Evolutionary conservation across 345 rosid genomes (phyloP), one percentile per base, ranked within the genome.

Genomic region (Arabis alpina): DNA sequence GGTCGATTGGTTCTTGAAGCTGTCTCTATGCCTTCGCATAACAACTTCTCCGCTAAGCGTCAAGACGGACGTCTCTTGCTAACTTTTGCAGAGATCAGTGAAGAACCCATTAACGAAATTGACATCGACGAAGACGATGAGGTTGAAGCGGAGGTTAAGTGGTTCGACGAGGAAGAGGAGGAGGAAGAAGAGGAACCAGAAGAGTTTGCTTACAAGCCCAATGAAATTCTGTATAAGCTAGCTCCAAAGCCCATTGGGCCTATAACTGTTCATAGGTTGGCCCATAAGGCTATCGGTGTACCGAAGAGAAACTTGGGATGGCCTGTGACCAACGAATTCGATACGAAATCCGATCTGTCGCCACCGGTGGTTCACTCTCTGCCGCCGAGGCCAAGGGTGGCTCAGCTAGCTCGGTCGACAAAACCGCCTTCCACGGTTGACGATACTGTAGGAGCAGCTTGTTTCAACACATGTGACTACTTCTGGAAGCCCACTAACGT

Each of bases 1-100:
- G 99, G 99, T 0, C 80, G 97, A 9, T 63, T 95, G 83, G 94
- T 95, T 71, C 87, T 95, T 45, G 92, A 95, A 75, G 98, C 96
- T 23, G 88, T 92, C 67, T 87, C 93, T 25, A 78, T 87, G 78
- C 80, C 93, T n/a, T 68, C 88, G 2, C 83, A 83, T 64, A 85
- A 77, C 77, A 89, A 83, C 51, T 92, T 95, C 86, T 76, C 54
- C 3, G 96, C 91, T 25, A 84, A 80, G 54, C 92, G 99, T n/a
- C 82, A 86, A 48, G 80, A 86, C 53, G 99, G 98, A 45, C 97
- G 98, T 52, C 97, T 95, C 54, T 86, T 92, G 13, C 97, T 95
- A 50, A 81, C 93, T n/a, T 85, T 94, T 14, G 64, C 63, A 2
- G 72, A 66, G 15, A 12, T 34, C 42, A 40, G 52, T 10, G 40